A percentile compares a stretch with the other conserved stretches of the same genome.
These are phyloP conservation scores for Psilocybe tampanensis DNA, from an alignment of 768 basidiomycete genomes.

Conservation along the genomic window DNA sequence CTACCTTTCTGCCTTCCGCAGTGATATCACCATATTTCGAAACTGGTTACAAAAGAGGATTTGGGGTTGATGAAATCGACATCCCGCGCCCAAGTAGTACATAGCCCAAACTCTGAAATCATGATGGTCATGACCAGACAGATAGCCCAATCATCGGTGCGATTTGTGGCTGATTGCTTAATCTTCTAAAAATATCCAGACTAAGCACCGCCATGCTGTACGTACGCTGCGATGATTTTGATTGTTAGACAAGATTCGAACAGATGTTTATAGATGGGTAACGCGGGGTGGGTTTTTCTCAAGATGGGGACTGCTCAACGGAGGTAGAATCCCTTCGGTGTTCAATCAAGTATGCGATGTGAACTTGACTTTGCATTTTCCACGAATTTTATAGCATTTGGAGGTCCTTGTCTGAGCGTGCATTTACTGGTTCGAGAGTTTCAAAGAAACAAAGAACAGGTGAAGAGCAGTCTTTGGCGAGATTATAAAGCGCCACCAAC, in stretches of 20 bases:
- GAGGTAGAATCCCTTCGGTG: not conserved
- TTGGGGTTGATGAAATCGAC: not conserved
- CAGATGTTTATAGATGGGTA: not conserved
- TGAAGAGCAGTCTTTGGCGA: not conserved
- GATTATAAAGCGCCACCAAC: not conserved
- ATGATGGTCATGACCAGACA: not conserved
- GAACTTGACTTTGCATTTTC: not conserved
- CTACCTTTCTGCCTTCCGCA: not conserved
- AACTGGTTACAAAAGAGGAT: not conserved
- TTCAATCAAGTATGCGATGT: constrained; percentile 1
- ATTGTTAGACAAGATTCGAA: not conserved
- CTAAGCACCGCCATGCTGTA: too few relatives aligned
- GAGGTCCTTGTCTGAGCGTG: not conserved
- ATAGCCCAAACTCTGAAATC: not conserved
- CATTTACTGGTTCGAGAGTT: not conserved
- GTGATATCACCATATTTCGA: not conserved
- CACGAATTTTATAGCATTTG: not conserved
- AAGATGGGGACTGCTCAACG: not conserved
- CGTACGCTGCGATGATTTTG: too few relatives aligned
- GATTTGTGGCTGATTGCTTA: not conserved
- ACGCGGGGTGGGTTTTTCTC: not conserved
- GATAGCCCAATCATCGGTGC: not conserved
- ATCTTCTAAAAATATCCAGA: too few relatives aligned
- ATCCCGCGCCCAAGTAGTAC: not conserved
- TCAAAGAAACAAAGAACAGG: not conserved